Conservation (phyloP, 148 eudicot genomes). For the Silene conica region DNA sequence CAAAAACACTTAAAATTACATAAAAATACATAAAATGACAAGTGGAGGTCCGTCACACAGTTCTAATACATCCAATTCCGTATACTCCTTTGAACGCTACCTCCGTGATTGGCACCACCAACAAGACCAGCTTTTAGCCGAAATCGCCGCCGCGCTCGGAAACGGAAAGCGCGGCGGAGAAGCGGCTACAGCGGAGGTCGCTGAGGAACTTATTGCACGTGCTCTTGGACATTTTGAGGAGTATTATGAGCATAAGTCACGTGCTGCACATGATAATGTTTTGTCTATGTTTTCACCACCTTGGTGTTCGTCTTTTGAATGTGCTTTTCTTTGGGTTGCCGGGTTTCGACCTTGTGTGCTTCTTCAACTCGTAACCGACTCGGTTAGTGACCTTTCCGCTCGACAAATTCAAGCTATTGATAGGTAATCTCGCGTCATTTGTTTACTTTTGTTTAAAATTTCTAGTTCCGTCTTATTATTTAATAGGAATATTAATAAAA, state of each 20-base stretch:
- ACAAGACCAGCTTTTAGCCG: conserved; percentile 27
- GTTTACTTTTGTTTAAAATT: neutral
- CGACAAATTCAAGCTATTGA: conserved; percentile 29
- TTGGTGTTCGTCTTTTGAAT: conserved; percentile 41
- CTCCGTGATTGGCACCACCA: conserved; percentile 29
- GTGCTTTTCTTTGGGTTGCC: conserved; percentile 43
- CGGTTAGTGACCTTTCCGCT: conserved; percentile 30
- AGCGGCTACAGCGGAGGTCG: neutral
- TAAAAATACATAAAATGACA: conserved; percentile 10
- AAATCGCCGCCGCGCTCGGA: conserved; percentile 20
- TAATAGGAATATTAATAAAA: no score
- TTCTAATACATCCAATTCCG: neutral
- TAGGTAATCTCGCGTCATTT: conserved; percentile 3
- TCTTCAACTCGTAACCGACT: conserved; percentile 26
- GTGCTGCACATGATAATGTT: conserved; percentile 30
- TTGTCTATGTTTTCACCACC: conserved; percentile 36
- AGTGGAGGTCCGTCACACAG: conserved; percentile 9
- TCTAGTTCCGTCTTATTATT: no score
- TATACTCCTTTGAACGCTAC: conserved; percentile 29
- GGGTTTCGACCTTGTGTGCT: conserved; percentile 44
- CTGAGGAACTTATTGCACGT: conserved; percentile 24
- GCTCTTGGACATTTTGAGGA: conserved; percentile 35
- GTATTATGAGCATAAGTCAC: conserved; percentile 40
- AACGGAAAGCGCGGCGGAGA: neutral
- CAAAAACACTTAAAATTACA: no score